Evolutionary conservation across 306 rosid genomes (phyloP), one percentile per base, ranked within the genome.

Genomic region (Psophocarpus tetragonolobus): DNA sequence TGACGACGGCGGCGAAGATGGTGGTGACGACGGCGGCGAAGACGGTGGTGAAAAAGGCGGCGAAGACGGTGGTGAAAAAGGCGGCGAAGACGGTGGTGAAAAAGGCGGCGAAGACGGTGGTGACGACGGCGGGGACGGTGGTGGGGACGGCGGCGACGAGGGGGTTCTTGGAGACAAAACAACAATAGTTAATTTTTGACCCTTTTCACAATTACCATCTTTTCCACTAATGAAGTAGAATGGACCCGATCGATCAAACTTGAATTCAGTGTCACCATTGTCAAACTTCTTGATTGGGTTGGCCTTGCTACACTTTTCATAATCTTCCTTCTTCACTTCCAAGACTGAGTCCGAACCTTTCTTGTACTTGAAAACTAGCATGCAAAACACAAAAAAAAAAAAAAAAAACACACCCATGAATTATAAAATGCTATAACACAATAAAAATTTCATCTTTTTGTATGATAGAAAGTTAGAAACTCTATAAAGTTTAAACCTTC

Each of bases 291-390:
- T 71, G 2, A 87, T 80, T 0, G 97, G 97, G 47, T 85, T 84
- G 21, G 69, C 84, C 51, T 80, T 89, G 84, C 84, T 81, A 75
- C 98, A 95, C 12, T 82, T 87, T 12, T 81, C 70, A 65, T 71
- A 95, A 38, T 73, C 94, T 2, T 88, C 88, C 56, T 91, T 84
- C 51, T 67, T 87, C 87, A 95, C 98, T 54, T 82, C 83, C 84
- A 91, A 70, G 74, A 95, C 97, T 0, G 97, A 95, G 5, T 95
- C 91, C 27, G 87, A 73, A 1, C 95, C 98, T 77, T 85, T 89
- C 53, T 79, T 74, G 83, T 92, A 92, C 81, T 89, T 92, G 38
- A 95, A 95, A 71, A 89, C 98, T 94, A 17, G 3, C 27, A 63
- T 0, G 13, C 2, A 60, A 54, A 29, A 45, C 3, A 6, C 2